Conservation (phyloP, 2,329 filamentous ascomycete species). For the Parasarocladium wereldwijsianum region DNA sequence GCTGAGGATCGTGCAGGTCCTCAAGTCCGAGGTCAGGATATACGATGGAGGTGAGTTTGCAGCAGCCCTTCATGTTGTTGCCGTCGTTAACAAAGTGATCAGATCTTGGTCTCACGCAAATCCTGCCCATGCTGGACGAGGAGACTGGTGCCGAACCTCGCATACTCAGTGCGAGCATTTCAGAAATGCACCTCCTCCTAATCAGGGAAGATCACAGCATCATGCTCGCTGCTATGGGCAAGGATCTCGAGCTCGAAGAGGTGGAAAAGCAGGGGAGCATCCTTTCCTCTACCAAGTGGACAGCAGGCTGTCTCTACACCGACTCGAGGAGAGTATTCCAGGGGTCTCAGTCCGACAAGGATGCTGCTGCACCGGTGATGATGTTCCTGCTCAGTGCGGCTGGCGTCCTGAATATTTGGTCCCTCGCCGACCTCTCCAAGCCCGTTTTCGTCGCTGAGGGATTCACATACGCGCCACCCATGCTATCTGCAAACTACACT, state of each 20-base stretch:
- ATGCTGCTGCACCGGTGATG: slow-evolving; percentile 29
- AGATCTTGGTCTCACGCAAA: slow-evolving; percentile 82
- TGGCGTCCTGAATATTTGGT: slow-evolving; percentile 59
- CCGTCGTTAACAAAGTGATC: slow-evolving; percentile 9
- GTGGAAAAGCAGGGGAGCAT: slow-evolving; percentile 47
- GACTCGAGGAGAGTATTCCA: slow-evolving; percentile 45
- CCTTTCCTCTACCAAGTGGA: slow-evolving; percentile 54
- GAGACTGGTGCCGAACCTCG: slow-evolving; percentile 69
- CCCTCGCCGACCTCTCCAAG: slow-evolving; percentile 53
- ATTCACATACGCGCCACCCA: slow-evolving; percentile 61
- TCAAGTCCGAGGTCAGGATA: slow-evolving; percentile 73
- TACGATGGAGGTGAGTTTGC: slow-evolving; percentile 67
- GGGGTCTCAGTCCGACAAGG: slow-evolving; percentile 24
- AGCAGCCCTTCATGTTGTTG: not conserved
- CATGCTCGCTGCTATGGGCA: slow-evolving; percentile 63
- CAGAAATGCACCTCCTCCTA: slow-evolving; percentile 73
- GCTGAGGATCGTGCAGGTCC: slow-evolving; percentile 72
- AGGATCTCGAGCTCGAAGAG: slow-evolving; percentile 71
- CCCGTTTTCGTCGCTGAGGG: slow-evolving; percentile 64
- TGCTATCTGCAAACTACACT: slow-evolving; percentile 57
- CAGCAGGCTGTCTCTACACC: slow-evolving; percentile 71
- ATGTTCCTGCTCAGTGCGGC: slow-evolving; percentile 64
- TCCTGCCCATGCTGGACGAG: slow-evolving; percentile 85
- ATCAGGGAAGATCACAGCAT: slow-evolving; percentile 73
- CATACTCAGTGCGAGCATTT: slow-evolving; percentile 68